Evolutionary conservation across 1,139 yeast species (phyloP).

Genomic region (Lodderomyces orthopsilosis): DNA sequence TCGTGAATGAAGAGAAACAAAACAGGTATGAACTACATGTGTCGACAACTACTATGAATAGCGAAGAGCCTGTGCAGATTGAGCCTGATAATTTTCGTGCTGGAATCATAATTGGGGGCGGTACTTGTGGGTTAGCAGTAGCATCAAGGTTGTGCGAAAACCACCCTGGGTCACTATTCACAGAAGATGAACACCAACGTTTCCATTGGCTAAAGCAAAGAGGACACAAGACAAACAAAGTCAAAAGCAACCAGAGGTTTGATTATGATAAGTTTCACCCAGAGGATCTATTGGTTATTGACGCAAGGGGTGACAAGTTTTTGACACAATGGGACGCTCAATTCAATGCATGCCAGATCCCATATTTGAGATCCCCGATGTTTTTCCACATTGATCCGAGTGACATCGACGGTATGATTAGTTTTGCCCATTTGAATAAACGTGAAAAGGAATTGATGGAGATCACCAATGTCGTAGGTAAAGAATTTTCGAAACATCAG

Average conservation of each 20-base stretch:
- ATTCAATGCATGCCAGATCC: slow-evolving; percentile 42
- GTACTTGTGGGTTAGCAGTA: slow-evolving; percentile 40
- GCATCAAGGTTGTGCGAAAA: slow-evolving; percentile 37
- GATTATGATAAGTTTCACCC: slow-evolving; percentile 17
- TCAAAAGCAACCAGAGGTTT: background rate
- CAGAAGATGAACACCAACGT: slow-evolving; percentile 44
- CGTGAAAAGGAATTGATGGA: slow-evolving; percentile 40
- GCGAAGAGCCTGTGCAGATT: slow-evolving; percentile 10
- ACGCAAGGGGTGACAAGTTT: slow-evolving; percentile 27
- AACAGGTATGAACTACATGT: too few relatives aligned
- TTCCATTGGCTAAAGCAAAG: slow-evolving; percentile 39
- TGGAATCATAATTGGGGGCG: slow-evolving; percentile 38
- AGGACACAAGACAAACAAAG: slow-evolving; percentile 24
- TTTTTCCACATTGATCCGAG: slow-evolving; percentile 50
- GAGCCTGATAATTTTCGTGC: slow-evolving; percentile 25
- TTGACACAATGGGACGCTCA: slow-evolving; percentile 48
- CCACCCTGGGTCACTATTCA: slow-evolving; percentile 37
- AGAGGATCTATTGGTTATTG: slow-evolving; percentile 32
- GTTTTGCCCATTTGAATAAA: slow-evolving; percentile 34
- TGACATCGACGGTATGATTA: slow-evolving; percentile 43
- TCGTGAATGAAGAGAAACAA: too few relatives aligned
- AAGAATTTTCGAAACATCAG: slow-evolving; percentile 46
- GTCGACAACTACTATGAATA: slow-evolving; percentile 6
- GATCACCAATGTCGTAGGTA: slow-evolving; percentile 46
- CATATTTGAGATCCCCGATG: slow-evolving; percentile 48